Percentiles rank a stretch among this genome's conserved stretches.
These are phyloP conservation scores for Penicillium janthinellum DNA, from an alignment of 2,329 filamentous ascomycete genomes.

Conservation along the genomic window DNA sequence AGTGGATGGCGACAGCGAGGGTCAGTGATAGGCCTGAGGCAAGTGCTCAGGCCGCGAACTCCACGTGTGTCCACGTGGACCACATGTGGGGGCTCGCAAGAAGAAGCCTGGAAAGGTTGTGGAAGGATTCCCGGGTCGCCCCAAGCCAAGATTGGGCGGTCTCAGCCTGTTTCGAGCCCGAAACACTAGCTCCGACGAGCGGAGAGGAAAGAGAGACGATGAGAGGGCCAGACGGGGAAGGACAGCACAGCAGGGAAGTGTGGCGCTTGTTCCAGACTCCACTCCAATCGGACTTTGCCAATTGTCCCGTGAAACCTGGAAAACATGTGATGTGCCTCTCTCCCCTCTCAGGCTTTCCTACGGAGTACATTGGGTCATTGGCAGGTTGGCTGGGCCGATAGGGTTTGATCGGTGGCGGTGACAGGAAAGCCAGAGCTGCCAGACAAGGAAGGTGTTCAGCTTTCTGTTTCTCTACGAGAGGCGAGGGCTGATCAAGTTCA, in stretches of 20 bases:
- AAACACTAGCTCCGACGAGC: slow-evolving; percentile 13
- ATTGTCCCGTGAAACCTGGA: slow-evolving; percentile 15
- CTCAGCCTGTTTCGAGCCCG: slow-evolving; percentile 8
- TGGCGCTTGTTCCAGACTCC: slow-evolving; percentile 8
- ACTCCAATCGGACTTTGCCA: slow-evolving; percentile 7
- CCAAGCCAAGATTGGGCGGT: slow-evolving; percentile 1
- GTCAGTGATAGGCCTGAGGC: background rate
- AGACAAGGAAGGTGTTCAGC: background rate
- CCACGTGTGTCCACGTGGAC: slow-evolving; percentile 42
- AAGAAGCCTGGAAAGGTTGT: slow-evolving; percentile 32
- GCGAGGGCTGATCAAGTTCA: background rate
- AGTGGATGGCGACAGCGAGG: background rate
- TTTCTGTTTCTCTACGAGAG: background rate
- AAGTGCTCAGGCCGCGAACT: slow-evolving; percentile 19
- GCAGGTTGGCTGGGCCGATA: background rate
- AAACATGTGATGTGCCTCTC: slow-evolving; percentile 11
- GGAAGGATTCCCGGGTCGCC: slow-evolving; percentile 18
- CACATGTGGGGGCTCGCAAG: slow-evolving; percentile 32
- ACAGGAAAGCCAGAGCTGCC: background rate
- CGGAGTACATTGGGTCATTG: background rate
- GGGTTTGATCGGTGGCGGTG: slow-evolving; percentile 2
- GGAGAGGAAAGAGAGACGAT: background rate
- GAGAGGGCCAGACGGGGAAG: background rate
- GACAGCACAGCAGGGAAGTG: background rate
- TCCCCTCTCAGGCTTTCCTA: too few relatives aligned